Evolutionary conservation across 2,329 filamentous ascomycete species (phyloP).

Genomic region (Penicillium thymicola): DNA sequence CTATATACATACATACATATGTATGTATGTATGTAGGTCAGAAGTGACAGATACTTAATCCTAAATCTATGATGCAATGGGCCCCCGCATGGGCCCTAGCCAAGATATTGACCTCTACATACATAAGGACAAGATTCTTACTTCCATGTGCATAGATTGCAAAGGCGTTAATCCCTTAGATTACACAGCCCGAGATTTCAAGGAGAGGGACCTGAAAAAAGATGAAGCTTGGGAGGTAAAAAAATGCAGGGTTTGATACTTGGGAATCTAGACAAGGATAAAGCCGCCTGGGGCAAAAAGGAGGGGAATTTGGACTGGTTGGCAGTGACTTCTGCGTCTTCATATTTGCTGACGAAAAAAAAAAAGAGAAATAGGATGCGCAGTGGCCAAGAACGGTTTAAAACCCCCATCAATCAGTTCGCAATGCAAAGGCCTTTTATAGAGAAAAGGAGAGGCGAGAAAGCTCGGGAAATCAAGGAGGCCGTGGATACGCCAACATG

Average conservation of each 20-base stretch:
- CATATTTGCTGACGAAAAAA: constrained; percentile 22
- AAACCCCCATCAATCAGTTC: constrained; percentile 15
- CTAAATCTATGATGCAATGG: neutral
- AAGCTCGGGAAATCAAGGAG: constrained; percentile 16
- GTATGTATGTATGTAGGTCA: neutral
- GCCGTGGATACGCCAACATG: constrained; percentile 20
- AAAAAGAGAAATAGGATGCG: constrained; percentile 8
- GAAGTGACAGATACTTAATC: neutral
- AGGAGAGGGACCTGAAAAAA: neutral
- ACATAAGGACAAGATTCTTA: neutral
- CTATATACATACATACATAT: too few relatives aligned
- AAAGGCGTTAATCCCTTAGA: neutral
- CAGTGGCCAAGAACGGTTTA: constrained; percentile 17
- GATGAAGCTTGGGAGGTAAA: neutral
- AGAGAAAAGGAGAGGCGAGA: constrained; percentile 11
- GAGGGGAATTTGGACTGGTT: constrained; percentile 1
- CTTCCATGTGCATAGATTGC: neutral
- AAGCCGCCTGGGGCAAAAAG: constrained; percentile 1
- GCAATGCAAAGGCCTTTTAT: constrained; percentile 24
- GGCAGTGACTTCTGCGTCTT: constrained; percentile 15
- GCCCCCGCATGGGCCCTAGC: constrained; percentile 18
- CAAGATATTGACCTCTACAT: constrained; percentile 14
- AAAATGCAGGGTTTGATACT: constrained; percentile 19
- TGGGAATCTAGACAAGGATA: constrained; percentile 19
- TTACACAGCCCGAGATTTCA: neutral